phyloP scores from a whole-genome alignment of 345 rosid species.

The Heritiera fomes region DNA sequence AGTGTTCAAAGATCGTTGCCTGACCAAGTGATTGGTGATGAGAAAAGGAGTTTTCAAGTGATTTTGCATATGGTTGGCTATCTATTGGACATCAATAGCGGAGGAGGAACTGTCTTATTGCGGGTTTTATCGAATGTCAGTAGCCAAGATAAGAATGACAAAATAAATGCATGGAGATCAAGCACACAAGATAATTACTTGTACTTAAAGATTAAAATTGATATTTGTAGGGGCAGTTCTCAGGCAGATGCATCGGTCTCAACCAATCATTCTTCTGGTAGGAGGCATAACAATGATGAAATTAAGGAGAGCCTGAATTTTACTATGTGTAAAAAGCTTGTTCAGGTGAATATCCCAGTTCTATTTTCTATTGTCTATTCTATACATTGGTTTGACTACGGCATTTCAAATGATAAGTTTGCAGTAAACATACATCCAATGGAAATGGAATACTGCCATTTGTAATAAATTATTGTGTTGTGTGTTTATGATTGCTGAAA shows the following conservation, averaged over 20 bases:
- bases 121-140: conserved; percentile 49
- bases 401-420: background rate
- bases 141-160: conserved; percentile 53
- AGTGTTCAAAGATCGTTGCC: conserved; percentile 73
- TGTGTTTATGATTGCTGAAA: background rate
- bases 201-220: conserved; percentile 68
- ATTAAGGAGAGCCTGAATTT: conserved; percentile 70
- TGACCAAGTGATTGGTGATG: conserved; percentile 79
- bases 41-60: conserved; percentile 83
- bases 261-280: conserved; percentile 32
- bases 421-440: background rate
- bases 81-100: conserved; percentile 57
- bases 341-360: conserved; percentile 55
- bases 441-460: conserved; percentile 6
- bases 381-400: background rate
- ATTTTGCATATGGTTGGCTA: conserved; percentile 89
- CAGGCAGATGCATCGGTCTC: conserved; percentile 41
- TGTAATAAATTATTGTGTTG: background rate
- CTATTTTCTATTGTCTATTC: conserved; percentile 4
- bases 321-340: conserved; percentile 89
- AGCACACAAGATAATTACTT: conserved; percentile 49
- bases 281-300: conserved; percentile 50
- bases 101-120: conserved; percentile 59
- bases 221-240: conserved; percentile 50
- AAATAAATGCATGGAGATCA: conserved; percentile 54